Evolutionary conservation across 768 basidiomycete genomes (phyloP).

Genomic region (Mycena indigotica): DNA sequence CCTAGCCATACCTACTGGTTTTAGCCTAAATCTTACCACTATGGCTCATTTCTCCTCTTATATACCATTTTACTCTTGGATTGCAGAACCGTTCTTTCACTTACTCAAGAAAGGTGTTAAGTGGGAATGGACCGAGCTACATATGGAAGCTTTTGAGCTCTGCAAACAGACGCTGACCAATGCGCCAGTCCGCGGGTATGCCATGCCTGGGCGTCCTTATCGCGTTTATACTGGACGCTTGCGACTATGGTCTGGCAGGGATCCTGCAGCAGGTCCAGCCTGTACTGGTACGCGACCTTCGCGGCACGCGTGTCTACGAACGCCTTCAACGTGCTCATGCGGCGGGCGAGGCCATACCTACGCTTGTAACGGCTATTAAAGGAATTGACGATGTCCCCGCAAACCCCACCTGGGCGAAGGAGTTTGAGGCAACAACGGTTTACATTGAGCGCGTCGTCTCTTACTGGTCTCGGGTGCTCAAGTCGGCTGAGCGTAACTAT

Average conservation of each 20-base stretch:
- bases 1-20: too few relatives aligned
- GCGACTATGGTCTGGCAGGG: slow-evolving; percentile 30
- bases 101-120: slow-evolving; percentile 36
- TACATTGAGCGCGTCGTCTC: slow-evolving; percentile 33
- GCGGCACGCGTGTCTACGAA: slow-evolving; percentile 31
- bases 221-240: slow-evolving; percentile 40
- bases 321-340: slow-evolving; percentile 24
- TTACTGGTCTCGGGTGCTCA: slow-evolving; percentile 34
- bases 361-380: slow-evolving; percentile 25
- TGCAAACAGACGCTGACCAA: slow-evolving; percentile 30
- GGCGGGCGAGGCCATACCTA: slow-evolving; percentile 24
- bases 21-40: too few relatives aligned
- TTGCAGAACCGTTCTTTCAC: slow-evolving; percentile 36
- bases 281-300: slow-evolving; percentile 28
- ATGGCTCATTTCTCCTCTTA: slow-evolving; percentile 37
- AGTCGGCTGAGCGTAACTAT: slow-evolving; percentile 38
- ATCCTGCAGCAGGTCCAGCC: slow-evolving; percentile 39
- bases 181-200: slow-evolving; percentile 37
- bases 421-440: slow-evolving; percentile 34
- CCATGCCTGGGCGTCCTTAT: slow-evolving; percentile 32
- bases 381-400: slow-evolving; percentile 23
- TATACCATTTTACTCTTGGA: slow-evolving; percentile 38
- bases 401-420: slow-evolving; percentile 22
- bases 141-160: slow-evolving; percentile 32
- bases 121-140: slow-evolving; percentile 26